phyloP scores from a whole-genome alignment of 805 yeast genomes.

The Ogataea populi-albae region DNA sequence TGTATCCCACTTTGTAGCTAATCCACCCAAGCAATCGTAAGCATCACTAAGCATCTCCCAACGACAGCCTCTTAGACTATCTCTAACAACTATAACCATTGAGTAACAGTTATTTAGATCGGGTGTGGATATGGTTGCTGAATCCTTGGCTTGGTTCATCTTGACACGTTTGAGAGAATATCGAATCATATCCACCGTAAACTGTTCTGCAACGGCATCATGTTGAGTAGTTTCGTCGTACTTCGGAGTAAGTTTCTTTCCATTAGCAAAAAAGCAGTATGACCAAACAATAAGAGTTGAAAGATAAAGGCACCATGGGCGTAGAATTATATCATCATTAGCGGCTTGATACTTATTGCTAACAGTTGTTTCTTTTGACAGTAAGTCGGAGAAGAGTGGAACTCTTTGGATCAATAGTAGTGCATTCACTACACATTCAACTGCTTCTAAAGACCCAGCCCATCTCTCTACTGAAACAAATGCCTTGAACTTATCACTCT shows the following conservation, averaged over 20 bases:
- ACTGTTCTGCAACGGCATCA: conserved; percentile 12
- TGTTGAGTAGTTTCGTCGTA: too few species aligned
- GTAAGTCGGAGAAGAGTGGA: conserved; percentile 14
- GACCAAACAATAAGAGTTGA: conserved; percentile 25
- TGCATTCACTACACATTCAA: conserved; percentile 20
- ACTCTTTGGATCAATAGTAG: conserved; percentile 23
- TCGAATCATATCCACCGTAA: conserved; percentile 12
- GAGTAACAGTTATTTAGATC: conserved; percentile 9
- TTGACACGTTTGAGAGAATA: conserved; percentile 9
- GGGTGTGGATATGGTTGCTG: too few species aligned
- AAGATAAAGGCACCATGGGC: conserved; percentile 29
- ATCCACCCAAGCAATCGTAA: conserved; percentile 18
- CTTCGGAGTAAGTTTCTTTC: conserved; percentile 4
- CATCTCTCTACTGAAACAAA: conserved; percentile 20
- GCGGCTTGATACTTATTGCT: conserved; percentile 8
- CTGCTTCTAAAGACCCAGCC: conserved; percentile 20
- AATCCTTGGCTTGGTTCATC: conserved; percentile 4
- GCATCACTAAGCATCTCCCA: conserved; percentile 29
- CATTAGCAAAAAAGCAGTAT: conserved; percentile 14
- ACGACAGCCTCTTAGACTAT: conserved; percentile 18
- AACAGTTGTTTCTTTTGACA: conserved; percentile 5
- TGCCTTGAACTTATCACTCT: conserved; percentile 19
- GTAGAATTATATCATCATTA: conserved; percentile 23
- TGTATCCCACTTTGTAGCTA: too few species aligned
- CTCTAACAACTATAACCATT: conserved; percentile 17